phyloP scores from a whole-genome alignment of 441 rosid species.

The Erysimum pusillum region DNA sequence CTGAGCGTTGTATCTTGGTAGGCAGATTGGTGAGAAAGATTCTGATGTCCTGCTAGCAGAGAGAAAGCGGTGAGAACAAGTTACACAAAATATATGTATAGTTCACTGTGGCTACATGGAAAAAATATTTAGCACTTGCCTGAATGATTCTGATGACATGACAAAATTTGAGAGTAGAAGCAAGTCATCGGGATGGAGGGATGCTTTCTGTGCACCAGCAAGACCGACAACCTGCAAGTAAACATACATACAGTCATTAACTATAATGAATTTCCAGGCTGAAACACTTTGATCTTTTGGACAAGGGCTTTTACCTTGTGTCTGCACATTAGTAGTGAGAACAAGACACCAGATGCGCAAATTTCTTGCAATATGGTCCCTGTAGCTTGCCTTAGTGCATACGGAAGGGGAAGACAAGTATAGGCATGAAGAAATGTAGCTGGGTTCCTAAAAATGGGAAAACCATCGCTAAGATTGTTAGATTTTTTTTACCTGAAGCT shows the following conservation, averaged over 20 bases:
- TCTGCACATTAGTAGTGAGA: conserved; percentile 92
- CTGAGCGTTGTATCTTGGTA: conserved; percentile 95
- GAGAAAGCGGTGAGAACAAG: conserved; percentile 39
- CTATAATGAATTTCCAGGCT: background rate
- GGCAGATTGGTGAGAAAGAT: conserved; percentile 96
- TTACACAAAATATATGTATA: conserved; percentile 16
- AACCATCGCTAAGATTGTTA: conserved; percentile 29
- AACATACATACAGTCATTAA: conserved; percentile 43
- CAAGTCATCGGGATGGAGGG: conserved; percentile 97
- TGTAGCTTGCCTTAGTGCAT: conserved; percentile 89
- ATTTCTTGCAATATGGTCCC: conserved; percentile 95
- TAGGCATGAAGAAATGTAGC: conserved; percentile 98
- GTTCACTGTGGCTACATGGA: conserved; percentile 5
- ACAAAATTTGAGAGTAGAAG: conserved; percentile 92
- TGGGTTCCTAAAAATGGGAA: conserved; percentile 67
- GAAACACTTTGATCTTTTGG: background rate
- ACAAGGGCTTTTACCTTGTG: conserved; percentile 67
- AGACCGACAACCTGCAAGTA: conserved; percentile 85
- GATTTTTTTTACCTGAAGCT: background rate
- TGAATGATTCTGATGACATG: conserved; percentile 92
- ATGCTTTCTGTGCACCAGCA: conserved; percentile 97
- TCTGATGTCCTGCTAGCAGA: conserved; percentile 87
- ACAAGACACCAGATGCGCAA: conserved; percentile 92
- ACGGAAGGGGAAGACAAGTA: conserved; percentile 96
- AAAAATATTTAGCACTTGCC: conserved; percentile 56